A percentile compares a stretch with the other conserved stretches of the same genome.
These are phyloP conservation scores for Penstemon davidsonii DNA, from an alignment of 257 asterid species.

Conservation along the genomic window DNA sequence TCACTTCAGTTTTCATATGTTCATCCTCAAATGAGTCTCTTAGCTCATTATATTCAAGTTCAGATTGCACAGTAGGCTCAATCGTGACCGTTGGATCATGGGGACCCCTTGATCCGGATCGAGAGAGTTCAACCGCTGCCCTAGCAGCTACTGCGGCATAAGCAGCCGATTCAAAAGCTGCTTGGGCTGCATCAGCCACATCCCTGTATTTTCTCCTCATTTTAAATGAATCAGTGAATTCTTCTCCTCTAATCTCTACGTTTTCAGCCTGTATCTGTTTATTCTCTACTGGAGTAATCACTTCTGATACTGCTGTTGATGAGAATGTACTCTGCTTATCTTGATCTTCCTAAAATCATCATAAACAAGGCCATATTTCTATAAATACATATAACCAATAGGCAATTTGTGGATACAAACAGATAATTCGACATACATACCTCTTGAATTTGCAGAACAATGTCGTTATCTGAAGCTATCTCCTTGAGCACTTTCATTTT, in stretches of 20 bases:
- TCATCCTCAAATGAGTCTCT: slow-evolving; percentile 14
- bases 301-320: slow-evolving; percentile 25
- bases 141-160: slow-evolving; percentile 90
- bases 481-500: slow-evolving; percentile 57
- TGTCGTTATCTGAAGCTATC: slow-evolving; percentile 72
- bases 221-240: slow-evolving; percentile 28
- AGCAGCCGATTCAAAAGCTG: slow-evolving; percentile 90
- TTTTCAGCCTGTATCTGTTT: slow-evolving; percentile 7
- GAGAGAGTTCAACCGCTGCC: slow-evolving; percentile 80
- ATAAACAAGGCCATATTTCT: neutral
- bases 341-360: slow-evolving; percentile 32
- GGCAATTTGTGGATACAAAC: neutral
- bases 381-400: neutral
- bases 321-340: slow-evolving; percentile 21
- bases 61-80: slow-evolving; percentile 6
- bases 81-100: slow-evolving; percentile 29
- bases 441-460: slow-evolving; percentile 51
- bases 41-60: slow-evolving; percentile 19
- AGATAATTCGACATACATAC: slow-evolving; percentile 29
- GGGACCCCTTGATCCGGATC: slow-evolving; percentile 49
- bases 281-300: slow-evolving; percentile 19
- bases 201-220: slow-evolving; percentile 58
- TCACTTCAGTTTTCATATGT: slow-evolving; percentile 1
- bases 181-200: slow-evolving; percentile 93
- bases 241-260: slow-evolving; percentile 21